phyloP scores from a whole-genome alignment of 1,139 yeast species.

The Sugiyamaella pinicola region DNA sequence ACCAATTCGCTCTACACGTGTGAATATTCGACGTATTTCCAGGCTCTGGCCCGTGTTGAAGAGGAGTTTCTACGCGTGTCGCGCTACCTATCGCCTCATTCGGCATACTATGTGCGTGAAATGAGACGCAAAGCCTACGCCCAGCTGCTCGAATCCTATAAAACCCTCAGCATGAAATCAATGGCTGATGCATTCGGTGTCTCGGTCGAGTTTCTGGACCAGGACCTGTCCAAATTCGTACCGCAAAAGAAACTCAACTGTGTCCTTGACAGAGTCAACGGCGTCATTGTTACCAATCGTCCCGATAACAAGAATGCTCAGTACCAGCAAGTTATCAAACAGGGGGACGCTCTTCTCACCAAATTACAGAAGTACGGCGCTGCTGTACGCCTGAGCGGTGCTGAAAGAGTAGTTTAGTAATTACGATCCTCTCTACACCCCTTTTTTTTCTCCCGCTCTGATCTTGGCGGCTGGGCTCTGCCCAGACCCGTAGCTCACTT shows the following conservation, averaged over 20 bases:
- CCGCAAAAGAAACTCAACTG: conserved; percentile 94
- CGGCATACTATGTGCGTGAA: conserved; percentile 84
- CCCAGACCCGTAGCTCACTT: no score
- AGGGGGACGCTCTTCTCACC: conserved; percentile 89
- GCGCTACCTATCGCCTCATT: conserved; percentile 77
- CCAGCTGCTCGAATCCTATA: conserved; percentile 91
- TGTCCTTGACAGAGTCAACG: conserved; percentile 93
- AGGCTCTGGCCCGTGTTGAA: conserved; percentile 74
- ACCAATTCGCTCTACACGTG: conserved; percentile 88
- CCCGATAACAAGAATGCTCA: conserved; percentile 96
- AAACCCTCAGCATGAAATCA: conserved; percentile 81
- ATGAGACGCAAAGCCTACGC: conserved; percentile 95
- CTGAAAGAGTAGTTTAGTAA: conserved; percentile 52
- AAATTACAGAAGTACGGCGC: conserved; percentile 97
- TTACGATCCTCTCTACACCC: no score
- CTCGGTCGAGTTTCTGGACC: conserved; percentile 73
- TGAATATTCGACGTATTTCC: conserved; percentile 81
- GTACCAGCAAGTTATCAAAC: conserved; percentile 83
- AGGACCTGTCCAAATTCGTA: conserved; percentile 83
- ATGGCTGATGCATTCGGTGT: conserved; percentile 96
- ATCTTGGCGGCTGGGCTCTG: no score
- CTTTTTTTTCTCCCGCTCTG: no score
- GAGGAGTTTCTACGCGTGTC: conserved; percentile 71
- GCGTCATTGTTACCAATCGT: conserved; percentile 92
- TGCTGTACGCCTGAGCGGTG: conserved; percentile 92